phyloP scores from a whole-genome alignment of 2,329 filamentous ascomycete species.

The Scedosporium boydii region DNA sequence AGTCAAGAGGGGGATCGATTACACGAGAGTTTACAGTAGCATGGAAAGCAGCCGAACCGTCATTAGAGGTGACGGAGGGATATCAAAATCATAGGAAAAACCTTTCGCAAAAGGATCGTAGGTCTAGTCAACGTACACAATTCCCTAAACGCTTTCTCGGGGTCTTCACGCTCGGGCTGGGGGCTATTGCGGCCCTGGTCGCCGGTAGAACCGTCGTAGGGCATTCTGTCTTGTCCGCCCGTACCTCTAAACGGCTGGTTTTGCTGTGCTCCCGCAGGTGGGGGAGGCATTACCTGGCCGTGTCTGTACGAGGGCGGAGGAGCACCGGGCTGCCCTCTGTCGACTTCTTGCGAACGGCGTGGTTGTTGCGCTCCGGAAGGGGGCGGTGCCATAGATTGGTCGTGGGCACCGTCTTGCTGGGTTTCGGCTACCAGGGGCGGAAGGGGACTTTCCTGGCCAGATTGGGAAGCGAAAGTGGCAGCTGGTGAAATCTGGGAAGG shows the following conservation, averaged over 20 bases:
- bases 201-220: conserved; percentile 31
- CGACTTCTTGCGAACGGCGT: conserved; percentile 39
- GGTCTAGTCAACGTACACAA: conserved; percentile 32
- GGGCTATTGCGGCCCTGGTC: conserved; percentile 48
- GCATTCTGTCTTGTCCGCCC: conserved; percentile 2
- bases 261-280: background rate
- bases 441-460: background rate
- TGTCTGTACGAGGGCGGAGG: conserved; percentile 1
- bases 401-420: conserved; percentile 15
- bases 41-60: background rate
- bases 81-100: background rate
- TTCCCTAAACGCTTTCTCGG: conserved; percentile 49
- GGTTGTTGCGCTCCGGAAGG: conserved; percentile 30
- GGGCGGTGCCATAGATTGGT: conserved; percentile 39
- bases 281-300: background rate
- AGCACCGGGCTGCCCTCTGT: conserved; percentile 22
- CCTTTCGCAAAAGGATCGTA: background rate
- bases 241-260: conserved; percentile 4
- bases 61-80: background rate
- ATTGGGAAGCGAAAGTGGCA: conserved; percentile 16
- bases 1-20: conserved; percentile 19
- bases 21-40: conserved; percentile 10
- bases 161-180: conserved; percentile 39
- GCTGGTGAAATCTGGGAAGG: conserved; percentile 29
- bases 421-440: conserved; percentile 16